Base-by-base conservation (phyloP, 2,329 filamentous ascomycete genomes). In the Paramyrothecium sp. region DNA sequence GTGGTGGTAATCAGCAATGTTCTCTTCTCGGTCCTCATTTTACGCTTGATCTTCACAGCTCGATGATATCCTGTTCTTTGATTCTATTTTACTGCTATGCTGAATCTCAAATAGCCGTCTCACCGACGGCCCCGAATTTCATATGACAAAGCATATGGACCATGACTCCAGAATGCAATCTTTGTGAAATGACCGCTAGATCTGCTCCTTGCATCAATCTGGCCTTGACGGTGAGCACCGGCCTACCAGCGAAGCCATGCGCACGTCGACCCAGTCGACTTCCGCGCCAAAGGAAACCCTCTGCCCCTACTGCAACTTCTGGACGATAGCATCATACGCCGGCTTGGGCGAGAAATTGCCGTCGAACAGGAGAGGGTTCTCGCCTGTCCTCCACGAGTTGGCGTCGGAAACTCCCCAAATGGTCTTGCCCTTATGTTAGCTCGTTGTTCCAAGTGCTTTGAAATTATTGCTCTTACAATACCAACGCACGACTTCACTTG, bases 401-500 rank as follows among this genome's bases (percentile, higher is more conserved):
- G 67, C 83, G 30, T 51, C 21, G 23, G 13, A 30, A 16, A 33
- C 50, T 30, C 26, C 50, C n/a, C 22, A 44, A 19, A 44, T 44
- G 38, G 38, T 44, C 26, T 30, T 30, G 26, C 26, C 10, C 4
- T 30, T 4, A 10, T 30, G 26, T 30, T 30, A 30, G 26, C 26
- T 30, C 26, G 26, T 30, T 30, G 10, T 30, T 10, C 26, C 5
- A 30, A 30, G 10, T 30, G 10, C 10, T 30, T 5, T 10, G 26
- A 30, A 10, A 30, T 10, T 30, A 30, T 10, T 30, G 26, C 10
- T 30, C 26, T 30, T 30, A 30, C 89, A 61, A 89, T 81, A 56
- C 85, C 85, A 4, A 88, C 79, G 66, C 86, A 89, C 67, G 84
- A 82, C 11, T 74, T 59, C 54, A 84, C 73, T 46, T 78, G 73